Conservation (phyloP, 192 early-diverging fungal species). For the Chytriomyces hyalinus region DNA sequence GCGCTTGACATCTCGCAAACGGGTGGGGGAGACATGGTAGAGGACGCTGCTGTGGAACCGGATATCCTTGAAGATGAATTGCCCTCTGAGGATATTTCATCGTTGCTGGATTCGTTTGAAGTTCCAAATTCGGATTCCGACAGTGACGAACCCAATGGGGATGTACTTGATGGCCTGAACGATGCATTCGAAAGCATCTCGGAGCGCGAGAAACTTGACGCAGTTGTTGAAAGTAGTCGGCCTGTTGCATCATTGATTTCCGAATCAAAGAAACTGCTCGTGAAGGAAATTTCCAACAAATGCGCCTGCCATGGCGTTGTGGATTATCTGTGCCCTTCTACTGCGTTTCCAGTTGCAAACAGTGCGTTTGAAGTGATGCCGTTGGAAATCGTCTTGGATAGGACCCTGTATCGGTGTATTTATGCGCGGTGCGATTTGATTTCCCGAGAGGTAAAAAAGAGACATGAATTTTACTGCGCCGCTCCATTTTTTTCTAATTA, state of each 20-base stretch:
- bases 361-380: neutral
- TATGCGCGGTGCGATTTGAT: conserved; percentile 31
- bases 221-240: no score
- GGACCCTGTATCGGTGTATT: conserved; percentile 19
- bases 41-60: neutral
- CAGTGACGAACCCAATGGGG: no score
- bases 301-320: conserved; percentile 31
- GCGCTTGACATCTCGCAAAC: neutral
- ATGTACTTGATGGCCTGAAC: no score
- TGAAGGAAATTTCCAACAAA: no score
- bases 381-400: conserved; percentile 24
- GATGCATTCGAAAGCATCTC: no score
- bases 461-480: neutral
- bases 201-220: no score
- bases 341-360: neutral
- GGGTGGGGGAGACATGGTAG: conserved; percentile 4
- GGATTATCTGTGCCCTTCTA: conserved; percentile 14
- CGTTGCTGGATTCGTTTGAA: no score
- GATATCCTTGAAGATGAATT: no score
- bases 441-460: conserved; percentile 22
- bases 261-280: no score
- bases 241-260: no score
- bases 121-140: no score
- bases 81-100: no score
- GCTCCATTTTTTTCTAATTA: neutral